phyloP scores from a whole-genome alignment of 2,329 filamentous ascomycete genomes.

The Aspergillus novofumigatus region DNA sequence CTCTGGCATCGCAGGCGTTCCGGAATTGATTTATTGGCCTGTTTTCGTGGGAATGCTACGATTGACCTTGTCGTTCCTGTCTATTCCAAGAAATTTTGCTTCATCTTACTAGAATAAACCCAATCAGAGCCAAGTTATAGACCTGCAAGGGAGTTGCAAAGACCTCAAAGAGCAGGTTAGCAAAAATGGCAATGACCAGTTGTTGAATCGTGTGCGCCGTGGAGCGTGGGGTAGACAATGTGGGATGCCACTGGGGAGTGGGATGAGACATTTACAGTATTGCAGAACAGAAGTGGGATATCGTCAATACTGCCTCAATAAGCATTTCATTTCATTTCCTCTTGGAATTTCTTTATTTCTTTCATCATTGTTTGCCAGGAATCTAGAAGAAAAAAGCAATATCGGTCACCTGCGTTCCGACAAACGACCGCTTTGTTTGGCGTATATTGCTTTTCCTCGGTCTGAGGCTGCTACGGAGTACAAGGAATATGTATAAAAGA shows the following conservation, averaged over 20 bases:
- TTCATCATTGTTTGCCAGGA: not conserved
- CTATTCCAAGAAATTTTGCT: not conserved
- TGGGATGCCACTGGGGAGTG: not conserved
- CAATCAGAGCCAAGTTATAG: not conserved
- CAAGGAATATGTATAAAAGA: not conserved
- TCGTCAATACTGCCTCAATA: no score
- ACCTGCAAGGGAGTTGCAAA: not conserved
- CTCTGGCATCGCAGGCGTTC: conserved; percentile 30
- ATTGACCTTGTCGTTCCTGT: not conserved
- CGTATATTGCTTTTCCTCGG: not conserved
- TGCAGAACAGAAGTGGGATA: not conserved
- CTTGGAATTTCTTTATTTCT: not conserved
- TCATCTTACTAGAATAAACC: not conserved
- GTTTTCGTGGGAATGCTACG: not conserved
- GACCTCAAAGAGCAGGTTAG: not conserved
- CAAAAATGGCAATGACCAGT: not conserved
- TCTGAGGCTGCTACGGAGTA: not conserved
- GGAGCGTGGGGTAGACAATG: conserved; percentile 3
- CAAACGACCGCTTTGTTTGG: not conserved
- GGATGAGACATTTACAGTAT: not conserved
- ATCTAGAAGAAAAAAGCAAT: not conserved
- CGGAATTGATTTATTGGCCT: conserved; percentile 3
- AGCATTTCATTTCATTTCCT: no score
- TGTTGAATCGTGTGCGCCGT: not conserved
- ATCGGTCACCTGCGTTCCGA: not conserved